Conservation (phyloP, 2,329 filamentous ascomycete species). For the Sclerotinia sclerotiorum region DNA sequence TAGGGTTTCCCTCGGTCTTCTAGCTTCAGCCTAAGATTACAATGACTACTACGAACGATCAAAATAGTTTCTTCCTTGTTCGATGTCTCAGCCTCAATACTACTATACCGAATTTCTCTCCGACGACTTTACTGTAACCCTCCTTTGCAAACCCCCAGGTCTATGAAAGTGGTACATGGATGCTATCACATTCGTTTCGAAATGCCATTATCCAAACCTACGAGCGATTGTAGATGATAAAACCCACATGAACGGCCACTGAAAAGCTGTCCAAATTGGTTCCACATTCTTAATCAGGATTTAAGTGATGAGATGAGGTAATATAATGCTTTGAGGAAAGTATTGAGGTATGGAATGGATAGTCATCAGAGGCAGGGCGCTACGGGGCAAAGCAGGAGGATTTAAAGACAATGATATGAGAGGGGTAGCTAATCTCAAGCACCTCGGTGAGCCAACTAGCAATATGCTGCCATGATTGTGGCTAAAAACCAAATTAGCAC, state of each 20-base stretch:
- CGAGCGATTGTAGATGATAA: slow-evolving; percentile 37
- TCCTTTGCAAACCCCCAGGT: slow-evolving; percentile 26
- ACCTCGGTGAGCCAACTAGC: no score
- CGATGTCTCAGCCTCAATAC: slow-evolving; percentile 33
- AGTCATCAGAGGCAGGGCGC: no score
- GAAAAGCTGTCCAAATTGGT: slow-evolving; percentile 33
- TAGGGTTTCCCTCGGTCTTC: slow-evolving; percentile 30
- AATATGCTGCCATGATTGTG: no score
- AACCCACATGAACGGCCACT: slow-evolving; percentile 29
- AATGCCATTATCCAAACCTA: slow-evolving; percentile 50
- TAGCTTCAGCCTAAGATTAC: slow-evolving; percentile 30
- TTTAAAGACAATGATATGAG: no score
- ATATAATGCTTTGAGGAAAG: no score
- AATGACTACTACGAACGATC: slow-evolving; percentile 37
- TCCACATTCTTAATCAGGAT: no score
- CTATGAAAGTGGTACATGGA: slow-evolving; percentile 51
- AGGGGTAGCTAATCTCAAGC: no score
- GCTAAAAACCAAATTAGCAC: no score
- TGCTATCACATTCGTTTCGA: slow-evolving; percentile 46
- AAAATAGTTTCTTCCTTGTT: slow-evolving; percentile 33
- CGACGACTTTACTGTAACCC: slow-evolving; percentile 29
- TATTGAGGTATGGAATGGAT: no score
- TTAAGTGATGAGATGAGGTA: no score
- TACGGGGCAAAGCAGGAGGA: no score
- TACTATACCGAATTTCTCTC: slow-evolving; percentile 12